Base-by-base conservation (phyloP, 2,329 filamentous ascomycete species). In the Lasiodiplodia citricola region DNA sequence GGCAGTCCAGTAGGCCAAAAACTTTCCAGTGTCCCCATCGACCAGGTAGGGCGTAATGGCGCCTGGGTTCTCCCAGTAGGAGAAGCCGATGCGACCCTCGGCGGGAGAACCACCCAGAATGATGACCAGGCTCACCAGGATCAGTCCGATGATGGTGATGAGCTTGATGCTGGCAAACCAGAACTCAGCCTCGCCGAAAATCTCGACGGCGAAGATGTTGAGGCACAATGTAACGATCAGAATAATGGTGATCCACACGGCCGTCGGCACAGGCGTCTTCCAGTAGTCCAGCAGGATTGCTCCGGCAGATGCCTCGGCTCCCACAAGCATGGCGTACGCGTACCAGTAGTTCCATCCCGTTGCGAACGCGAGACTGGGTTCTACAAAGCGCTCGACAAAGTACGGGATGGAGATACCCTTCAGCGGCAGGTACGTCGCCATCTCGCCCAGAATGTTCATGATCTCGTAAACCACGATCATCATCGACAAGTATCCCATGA, bases 361-460 rank as follows among this genome's bases (percentile, higher is more conserved):
- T 1, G 66, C 66, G 6, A 68, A 68, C n/a, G 56, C 66, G 4
- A 68, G 37, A 21, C 21, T 31, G 1, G 66, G 66, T 11, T 41
- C 35, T 8, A 64, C 38, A n/a, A 57, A 68, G 41, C 93, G 87
- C 35, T 92, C 95, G 11, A 93, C 94, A 80, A 96, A 4, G 92
- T 89, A 1, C 92, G 91, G 76, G 96, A 97, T 2, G 92, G 94
- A 54, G 70, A 72, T 16, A 93, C 94, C n/a, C 93, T 91, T 71
- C 8, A 75, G 69, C 57, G 72, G 73, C 8, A 76, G 70, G 70
- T 71, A 74, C 1, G 73, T 73, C 0, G 71, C 68, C 71, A 75
- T 73, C 60, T 75, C 73, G 21, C 70, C 72, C 11, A 74, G 63
- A 41, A 67, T 72, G 44, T 72, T 71, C 73, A 75, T 75, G 57